phyloP scores from a whole-genome alignment of 2,329 filamentous ascomycete genomes.

The Hypoxylon sp. region DNA sequence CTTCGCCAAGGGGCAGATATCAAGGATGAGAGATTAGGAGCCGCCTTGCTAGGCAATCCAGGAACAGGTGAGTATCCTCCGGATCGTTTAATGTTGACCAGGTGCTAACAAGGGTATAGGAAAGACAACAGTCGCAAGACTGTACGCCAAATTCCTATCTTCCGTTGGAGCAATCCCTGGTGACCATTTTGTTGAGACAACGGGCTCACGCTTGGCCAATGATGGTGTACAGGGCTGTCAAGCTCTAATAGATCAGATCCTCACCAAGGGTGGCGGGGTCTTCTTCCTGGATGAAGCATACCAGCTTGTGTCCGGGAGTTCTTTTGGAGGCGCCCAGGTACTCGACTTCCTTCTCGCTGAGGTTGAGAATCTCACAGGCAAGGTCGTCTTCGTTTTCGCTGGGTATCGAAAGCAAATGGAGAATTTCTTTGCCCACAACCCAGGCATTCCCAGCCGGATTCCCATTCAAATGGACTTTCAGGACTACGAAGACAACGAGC shows the following conservation, averaged over 20 bases:
- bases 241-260: constrained; percentile 67
- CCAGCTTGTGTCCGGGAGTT: constrained; percentile 74
- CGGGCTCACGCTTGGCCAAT: constrained; percentile 75
- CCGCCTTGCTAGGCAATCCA: constrained; percentile 70
- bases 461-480: constrained; percentile 74
- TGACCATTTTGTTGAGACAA: constrained; percentile 72
- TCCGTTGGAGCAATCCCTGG: constrained; percentile 74
- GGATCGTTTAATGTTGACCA: neutral
- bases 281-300: constrained; percentile 86
- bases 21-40: constrained; percentile 65
- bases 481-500: constrained; percentile 76
- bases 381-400: constrained; percentile 78
- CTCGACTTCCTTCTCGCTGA: constrained; percentile 80
- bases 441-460: constrained; percentile 77
- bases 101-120: constrained; percentile 54
- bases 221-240: constrained; percentile 71
- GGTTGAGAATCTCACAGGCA: constrained; percentile 78
- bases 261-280: constrained; percentile 73
- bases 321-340: constrained; percentile 69
- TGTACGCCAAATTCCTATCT: constrained; percentile 76
- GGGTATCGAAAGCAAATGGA: constrained; percentile 84
- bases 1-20: constrained; percentile 64
- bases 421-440: constrained; percentile 79
- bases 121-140: constrained; percentile 81
- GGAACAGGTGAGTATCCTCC: constrained; percentile 64